These are phyloP conservation scores for Leishmania martiniquensis DNA, from an alignment of 208 protist genomes.

Conservation along the genomic window DNA sequence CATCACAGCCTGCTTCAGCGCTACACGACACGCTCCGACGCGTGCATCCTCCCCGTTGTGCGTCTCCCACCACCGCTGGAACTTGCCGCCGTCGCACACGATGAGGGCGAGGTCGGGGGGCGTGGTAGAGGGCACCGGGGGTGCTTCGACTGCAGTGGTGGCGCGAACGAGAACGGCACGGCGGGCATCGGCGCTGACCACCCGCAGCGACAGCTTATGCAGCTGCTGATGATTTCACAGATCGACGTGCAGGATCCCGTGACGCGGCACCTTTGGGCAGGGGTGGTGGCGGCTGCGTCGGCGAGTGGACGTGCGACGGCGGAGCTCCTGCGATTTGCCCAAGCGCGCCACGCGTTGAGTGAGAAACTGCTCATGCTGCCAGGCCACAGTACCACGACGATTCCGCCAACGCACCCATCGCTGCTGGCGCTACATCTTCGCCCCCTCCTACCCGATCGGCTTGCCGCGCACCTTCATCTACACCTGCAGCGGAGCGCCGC, in stretches of 20 bases:
- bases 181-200: not conserved
- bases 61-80: constrained; percentile 7
- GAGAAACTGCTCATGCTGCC: not conserved
- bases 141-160: not conserved
- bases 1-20: not conserved
- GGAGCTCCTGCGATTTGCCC: not conserved
- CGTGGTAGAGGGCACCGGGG: not conserved
- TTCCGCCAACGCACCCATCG: not conserved
- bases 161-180: not conserved
- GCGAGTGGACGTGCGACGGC: not conserved
- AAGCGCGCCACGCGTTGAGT: not conserved
- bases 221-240: constrained; percentile 3
- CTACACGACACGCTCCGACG: constrained; percentile 1
- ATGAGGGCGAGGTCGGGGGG: not conserved
- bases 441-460: constrained; percentile 1
- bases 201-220: not conserved
- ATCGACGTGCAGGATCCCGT: constrained; percentile 13
- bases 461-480: constrained; percentile 9
- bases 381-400: not conserved
- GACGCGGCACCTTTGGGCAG: not conserved
- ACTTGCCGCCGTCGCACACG: not conserved
- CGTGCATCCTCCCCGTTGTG: not conserved
- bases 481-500: not conserved
- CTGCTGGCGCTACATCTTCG: not conserved
- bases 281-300: not conserved